Evolutionary conservation across 805 yeast species (phyloP).

Genomic region (Maudiozyma bulderi): DNA sequence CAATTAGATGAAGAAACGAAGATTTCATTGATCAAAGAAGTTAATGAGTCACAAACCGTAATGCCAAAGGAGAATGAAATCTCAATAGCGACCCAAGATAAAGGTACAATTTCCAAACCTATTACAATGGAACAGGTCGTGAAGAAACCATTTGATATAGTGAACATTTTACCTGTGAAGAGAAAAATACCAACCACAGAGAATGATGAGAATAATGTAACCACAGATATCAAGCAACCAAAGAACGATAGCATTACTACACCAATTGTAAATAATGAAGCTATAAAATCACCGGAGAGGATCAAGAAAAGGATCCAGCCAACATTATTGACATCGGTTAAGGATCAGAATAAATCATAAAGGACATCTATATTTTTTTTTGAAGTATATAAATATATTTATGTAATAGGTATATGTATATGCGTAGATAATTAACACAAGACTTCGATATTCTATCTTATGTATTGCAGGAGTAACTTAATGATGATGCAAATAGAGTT

Average conservation of each 20-base stretch:
- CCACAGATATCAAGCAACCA: background rate
- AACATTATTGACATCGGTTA: slow-evolving; percentile 5
- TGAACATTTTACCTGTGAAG: slow-evolving; percentile 18
- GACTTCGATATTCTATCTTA: too few relatives aligned
- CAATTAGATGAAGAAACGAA: slow-evolving; percentile 14
- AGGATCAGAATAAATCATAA: background rate
- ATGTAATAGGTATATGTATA: too few relatives aligned
- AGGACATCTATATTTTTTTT: too few relatives aligned
- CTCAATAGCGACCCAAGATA: background rate
- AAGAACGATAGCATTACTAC: background rate
- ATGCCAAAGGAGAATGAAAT: background rate
- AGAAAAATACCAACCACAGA: slow-evolving; percentile 4
- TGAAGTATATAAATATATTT: too few relatives aligned
- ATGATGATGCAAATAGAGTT: too few relatives aligned
- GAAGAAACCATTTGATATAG: slow-evolving; percentile 4
- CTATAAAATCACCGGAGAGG: slow-evolving; percentile 2
- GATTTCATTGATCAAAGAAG: background rate
- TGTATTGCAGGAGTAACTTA: too few relatives aligned
- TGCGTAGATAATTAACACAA: too few relatives aligned
- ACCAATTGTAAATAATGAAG: background rate
- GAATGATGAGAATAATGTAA: background rate
- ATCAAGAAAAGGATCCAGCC: slow-evolving; percentile 19
- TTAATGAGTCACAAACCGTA: background rate
- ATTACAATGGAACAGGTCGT: background rate
- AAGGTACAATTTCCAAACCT: background rate